A percentile compares a stretch with the other conserved stretches of the same genome.
These are phyloP conservation scores for Neltuma alba DNA, from an alignment of 306 rosid species.

Conservation along the genomic window DNA sequence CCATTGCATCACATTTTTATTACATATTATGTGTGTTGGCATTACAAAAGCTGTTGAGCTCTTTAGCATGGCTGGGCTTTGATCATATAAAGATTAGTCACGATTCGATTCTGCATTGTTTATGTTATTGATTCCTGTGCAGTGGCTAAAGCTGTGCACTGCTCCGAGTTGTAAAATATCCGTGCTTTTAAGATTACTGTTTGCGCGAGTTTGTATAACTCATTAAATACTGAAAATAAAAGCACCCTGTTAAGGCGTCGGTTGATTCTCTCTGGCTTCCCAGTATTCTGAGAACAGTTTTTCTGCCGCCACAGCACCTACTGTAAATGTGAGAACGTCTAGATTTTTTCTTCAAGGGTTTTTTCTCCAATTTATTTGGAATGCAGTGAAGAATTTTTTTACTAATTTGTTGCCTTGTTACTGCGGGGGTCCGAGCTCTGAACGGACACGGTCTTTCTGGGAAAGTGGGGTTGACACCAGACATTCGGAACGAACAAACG, in stretches of 20 bases:
- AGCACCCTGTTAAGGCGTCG: not conserved
- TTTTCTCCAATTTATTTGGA: not conserved
- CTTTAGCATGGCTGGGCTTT: slow-evolving; percentile 44
- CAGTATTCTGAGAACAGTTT: not conserved
- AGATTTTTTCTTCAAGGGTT: too few species aligned
- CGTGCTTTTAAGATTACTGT: slow-evolving; percentile 1
- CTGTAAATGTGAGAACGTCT: not conserved
- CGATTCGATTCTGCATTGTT: slow-evolving; percentile 12
- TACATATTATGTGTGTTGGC: slow-evolving; percentile 50
- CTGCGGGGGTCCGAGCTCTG: not conserved
- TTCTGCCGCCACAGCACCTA: not conserved
- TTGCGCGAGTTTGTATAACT: not conserved
- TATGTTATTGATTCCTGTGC: slow-evolving; percentile 13
- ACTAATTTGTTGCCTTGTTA: not conserved
- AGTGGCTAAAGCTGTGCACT: slow-evolving; percentile 37
- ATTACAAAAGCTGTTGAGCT: slow-evolving; percentile 32
- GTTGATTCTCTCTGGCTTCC: not conserved
- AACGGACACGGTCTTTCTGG: not conserved
- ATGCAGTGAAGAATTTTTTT: not conserved
- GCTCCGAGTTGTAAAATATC: slow-evolving; percentile 35
- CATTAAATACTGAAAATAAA: not conserved
- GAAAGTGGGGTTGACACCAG: too few species aligned
- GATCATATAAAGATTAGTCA: slow-evolving; percentile 38
- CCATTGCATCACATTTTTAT: slow-evolving; percentile 17
- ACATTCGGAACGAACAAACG: not conserved